Evolutionary conservation across 768 basidiomycete genomes (phyloP).

Genomic region (Rhizopogon roseolus): DNA sequence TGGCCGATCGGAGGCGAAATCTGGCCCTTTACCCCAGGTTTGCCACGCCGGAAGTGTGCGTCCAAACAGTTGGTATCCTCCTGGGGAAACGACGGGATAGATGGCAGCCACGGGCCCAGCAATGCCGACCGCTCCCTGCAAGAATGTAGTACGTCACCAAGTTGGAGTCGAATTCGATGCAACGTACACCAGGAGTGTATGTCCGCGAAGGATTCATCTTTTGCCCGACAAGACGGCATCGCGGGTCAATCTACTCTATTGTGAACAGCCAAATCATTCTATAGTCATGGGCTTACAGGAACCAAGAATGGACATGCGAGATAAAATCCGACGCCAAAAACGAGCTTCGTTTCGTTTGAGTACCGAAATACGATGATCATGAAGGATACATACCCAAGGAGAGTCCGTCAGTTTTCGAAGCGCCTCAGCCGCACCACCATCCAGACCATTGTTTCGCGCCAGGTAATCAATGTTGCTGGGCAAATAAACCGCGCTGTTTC

Average conservation of each 20-base stretch:
- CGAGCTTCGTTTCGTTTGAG: conserved; percentile 34
- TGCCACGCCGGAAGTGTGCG: conserved; percentile 64
- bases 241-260: conserved; percentile 44
- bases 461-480: conserved; percentile 68
- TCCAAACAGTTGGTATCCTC: conserved; percentile 62
- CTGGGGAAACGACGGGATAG: conserved; percentile 60
- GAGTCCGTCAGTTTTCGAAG: conserved; percentile 42
- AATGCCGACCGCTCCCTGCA: conserved; percentile 66
- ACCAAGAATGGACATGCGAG: conserved; percentile 60
- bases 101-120: conserved; percentile 65
- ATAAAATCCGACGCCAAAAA: conserved; percentile 62
- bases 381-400: conserved; percentile 38
- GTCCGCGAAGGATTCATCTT: conserved; percentile 76
- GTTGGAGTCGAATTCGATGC: not conserved
- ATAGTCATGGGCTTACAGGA: conserved; percentile 34
- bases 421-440: conserved; percentile 36
- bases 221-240: conserved; percentile 56
- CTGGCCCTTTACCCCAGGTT: conserved; percentile 49
- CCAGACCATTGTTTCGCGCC: conserved; percentile 55
- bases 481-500: conserved; percentile 58
- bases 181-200: conserved; percentile 52
- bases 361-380: not conserved
- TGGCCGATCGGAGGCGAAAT: conserved; percentile 43
- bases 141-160: not conserved
- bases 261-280: not conserved